These are phyloP conservation scores for Talaromyces sp. DNA, from an alignment of 2,329 filamentous ascomycete species.

Conservation along the genomic window DNA sequence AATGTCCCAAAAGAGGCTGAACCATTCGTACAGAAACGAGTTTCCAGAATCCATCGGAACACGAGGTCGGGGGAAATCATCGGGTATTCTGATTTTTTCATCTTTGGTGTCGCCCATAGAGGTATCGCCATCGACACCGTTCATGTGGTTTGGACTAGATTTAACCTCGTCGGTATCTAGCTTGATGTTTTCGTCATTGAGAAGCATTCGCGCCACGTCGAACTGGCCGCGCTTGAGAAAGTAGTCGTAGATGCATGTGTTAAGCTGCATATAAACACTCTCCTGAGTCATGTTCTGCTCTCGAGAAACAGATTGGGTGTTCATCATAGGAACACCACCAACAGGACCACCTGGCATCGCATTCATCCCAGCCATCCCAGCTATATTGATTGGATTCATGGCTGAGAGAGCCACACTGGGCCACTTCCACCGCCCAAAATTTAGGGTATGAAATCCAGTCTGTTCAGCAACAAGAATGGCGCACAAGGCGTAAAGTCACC, in stretches of 20 bases:
- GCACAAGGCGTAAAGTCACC: slow-evolving; percentile 2
- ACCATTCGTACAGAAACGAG: slow-evolving; percentile 97
- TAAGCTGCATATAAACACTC: slow-evolving; percentile 48
- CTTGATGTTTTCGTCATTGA: slow-evolving; percentile 60
- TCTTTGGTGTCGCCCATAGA: slow-evolving; percentile 86
- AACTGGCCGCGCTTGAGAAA: slow-evolving; percentile 83
- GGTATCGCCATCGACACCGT: slow-evolving; percentile 69
- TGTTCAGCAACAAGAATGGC: slow-evolving; percentile 21
- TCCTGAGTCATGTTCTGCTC: slow-evolving; percentile 29
- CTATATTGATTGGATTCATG: slow-evolving; percentile 58
- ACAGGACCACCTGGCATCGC: slow-evolving; percentile 56
- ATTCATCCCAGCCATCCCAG: slow-evolving; percentile 57
- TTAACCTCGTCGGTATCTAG: slow-evolving; percentile 62
- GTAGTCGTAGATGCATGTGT: slow-evolving; percentile 69
- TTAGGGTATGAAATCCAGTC: slow-evolving; percentile 30
- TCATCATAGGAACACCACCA: slow-evolving; percentile 58
- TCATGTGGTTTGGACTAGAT: slow-evolving; percentile 68
- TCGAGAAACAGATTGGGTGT: slow-evolving; percentile 49
- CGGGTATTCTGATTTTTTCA: slow-evolving; percentile 69
- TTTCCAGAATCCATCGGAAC: slow-evolving; percentile 64
- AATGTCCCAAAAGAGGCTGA: slow-evolving; percentile 95
- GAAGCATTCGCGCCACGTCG: slow-evolving; percentile 74
- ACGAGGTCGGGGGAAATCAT: slow-evolving; percentile 67
- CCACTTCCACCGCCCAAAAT: slow-evolving; percentile 35
- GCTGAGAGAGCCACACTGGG: slow-evolving; percentile 35